Conservation (phyloP, 2,329 filamentous ascomycete species). For the Fusarium buharicum region DNA sequence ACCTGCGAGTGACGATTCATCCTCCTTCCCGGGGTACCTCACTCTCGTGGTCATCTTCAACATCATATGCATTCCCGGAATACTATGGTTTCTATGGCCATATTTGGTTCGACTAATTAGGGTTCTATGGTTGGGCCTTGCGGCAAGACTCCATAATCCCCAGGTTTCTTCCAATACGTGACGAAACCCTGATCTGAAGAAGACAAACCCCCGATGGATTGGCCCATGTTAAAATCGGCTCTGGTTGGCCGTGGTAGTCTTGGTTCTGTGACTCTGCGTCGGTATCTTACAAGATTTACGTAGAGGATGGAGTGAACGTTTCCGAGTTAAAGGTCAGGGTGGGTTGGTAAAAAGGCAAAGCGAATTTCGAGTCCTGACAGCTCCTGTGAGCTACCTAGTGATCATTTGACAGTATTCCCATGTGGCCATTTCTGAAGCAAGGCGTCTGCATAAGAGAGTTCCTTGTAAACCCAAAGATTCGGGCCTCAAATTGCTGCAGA, state of each 20-base stretch:
- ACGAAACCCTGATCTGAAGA: background rate
- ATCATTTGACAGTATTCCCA: background rate
- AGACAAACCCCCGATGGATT: background rate
- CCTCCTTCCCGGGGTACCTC: background rate
- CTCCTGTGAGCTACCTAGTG: background rate
- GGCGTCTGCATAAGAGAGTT: background rate
- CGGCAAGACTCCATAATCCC: too few species aligned
- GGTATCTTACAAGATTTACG: too few species aligned
- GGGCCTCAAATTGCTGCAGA: constrained; percentile 4
- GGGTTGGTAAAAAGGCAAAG: background rate
- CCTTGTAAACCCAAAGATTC: too few species aligned
- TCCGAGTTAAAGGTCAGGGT: too few species aligned
- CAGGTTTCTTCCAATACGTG: background rate
- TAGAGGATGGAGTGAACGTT: background rate
- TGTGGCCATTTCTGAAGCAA: background rate
- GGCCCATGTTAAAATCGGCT: too few species aligned
- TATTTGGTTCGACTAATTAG: too few species aligned
- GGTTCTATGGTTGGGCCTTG: background rate
- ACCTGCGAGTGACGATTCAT: background rate
- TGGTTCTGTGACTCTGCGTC: background rate
- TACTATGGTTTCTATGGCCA: background rate
- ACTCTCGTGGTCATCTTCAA: background rate
- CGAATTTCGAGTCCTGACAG: too few species aligned
- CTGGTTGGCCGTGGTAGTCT: background rate
- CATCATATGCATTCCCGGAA: too few species aligned